Evolutionary conservation across 2,329 filamentous ascomycete species (phyloP), one percentile per base, ranked within the genome.

Genomic region (Beauveria rudraprayagi): DNA sequence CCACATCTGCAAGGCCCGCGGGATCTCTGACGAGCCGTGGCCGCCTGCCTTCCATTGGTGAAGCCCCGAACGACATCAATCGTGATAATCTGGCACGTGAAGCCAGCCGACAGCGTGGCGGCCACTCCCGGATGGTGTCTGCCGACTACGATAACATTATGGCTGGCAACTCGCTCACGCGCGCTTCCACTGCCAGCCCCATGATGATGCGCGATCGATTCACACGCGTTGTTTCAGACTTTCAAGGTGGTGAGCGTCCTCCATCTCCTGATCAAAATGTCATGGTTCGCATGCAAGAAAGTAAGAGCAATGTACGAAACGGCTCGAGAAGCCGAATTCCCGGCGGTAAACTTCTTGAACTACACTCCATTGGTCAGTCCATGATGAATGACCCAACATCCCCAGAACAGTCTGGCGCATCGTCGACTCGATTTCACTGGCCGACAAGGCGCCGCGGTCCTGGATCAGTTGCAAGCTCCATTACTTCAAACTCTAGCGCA

Each of bases 301-400:
- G 84, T 51, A 80, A 80, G 7, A 77, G 82, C 22, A 77, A 78
- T 47, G 83, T 80, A 34, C 82, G 88, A 30, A 89, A 89, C 64
- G 86, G 87, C 14, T 91, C 91, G 8, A 84, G 89, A 17, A 89
- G 89, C 67, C 85, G 91, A 24, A 96, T 93, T 64, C 91, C 91
- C 2, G 82, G 86, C 58, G 89, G 89, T 0, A 70, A 85, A 9
- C 75, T 79, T 19, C 77, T 97, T 26, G 84, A 88, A 55, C 80
- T 92, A 28, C 81, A 86, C 46, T 77, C 83, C 3, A 72, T 84
- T 53, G 79, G 82, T 61, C 76, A 78, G 14, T 76, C 80, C 1
- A 74, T 82, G 37, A 73, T 74, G 8, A 76, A 76, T n/a, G 81
- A 84, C 48, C 77, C 78, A 66, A 84, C 78, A 5, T 82, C 85